Percentiles rank a stretch among this genome's conserved stretches.
Conservation (phyloP, 768 basidiomycete genomes). For the Amanita phalloides region DNA sequence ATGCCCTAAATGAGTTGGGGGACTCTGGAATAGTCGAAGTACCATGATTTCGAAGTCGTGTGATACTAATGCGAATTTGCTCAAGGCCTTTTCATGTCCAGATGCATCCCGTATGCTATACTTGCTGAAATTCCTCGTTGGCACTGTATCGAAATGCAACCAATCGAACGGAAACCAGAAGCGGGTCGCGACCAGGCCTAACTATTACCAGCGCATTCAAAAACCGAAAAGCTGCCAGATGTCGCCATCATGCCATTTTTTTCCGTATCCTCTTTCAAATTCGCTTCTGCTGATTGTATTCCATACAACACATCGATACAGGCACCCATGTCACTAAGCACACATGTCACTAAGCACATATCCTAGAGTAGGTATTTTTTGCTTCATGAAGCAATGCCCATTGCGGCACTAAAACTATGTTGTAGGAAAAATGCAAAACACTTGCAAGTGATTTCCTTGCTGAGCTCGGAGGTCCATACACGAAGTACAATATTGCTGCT, state of each 20-base stretch:
- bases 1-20: slow-evolving; percentile 29
- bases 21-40: slow-evolving; percentile 25
- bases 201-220: slow-evolving; percentile 23
- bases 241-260: not conserved
- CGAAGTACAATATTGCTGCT: too few species aligned
- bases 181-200: slow-evolving; percentile 51
- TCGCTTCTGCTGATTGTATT: slow-evolving; percentile 59
- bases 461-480: slow-evolving; percentile 18
- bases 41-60: not conserved
- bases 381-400: slow-evolving; percentile 47
- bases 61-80: slow-evolving; percentile 12
- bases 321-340: slow-evolving; percentile 51
- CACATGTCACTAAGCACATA: slow-evolving; percentile 58
- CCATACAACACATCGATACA: slow-evolving; percentile 19
- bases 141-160: slow-evolving; percentile 58
- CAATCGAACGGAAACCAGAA: slow-evolving; percentile 66
- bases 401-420: slow-evolving; percentile 30
- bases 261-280: slow-evolving; percentile 41
- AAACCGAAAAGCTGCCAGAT: not conserved
- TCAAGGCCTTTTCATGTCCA: slow-evolving; percentile 38
- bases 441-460: slow-evolving; percentile 28
- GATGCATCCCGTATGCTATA: slow-evolving; percentile 55
- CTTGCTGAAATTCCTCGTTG: slow-evolving; percentile 56
- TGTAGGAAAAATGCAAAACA: slow-evolving; percentile 8
- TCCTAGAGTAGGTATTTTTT: slow-evolving; percentile 31